A percentile compares a stretch with the other conserved stretches of the same genome.
Conservation (phyloP, 129 eudicot species). For the Saposhnikovia divaricata region DNA sequence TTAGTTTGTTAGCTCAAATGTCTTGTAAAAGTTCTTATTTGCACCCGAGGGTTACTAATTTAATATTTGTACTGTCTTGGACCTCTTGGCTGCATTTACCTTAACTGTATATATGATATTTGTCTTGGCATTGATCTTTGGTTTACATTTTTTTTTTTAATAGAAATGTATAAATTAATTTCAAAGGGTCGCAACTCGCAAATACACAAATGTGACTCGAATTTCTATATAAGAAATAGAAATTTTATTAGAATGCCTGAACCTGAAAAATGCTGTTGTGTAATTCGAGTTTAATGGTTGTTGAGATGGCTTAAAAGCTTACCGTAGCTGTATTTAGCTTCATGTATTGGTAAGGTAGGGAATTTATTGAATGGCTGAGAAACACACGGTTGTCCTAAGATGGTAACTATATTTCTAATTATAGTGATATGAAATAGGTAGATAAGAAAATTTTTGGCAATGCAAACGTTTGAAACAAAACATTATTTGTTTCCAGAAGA, state of each 20-base stretch:
- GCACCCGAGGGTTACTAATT: not conserved
- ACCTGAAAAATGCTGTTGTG: too few relatives aligned
- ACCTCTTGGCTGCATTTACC: not conserved
- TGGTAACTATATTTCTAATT: not conserved
- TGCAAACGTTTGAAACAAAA: slow-evolving; percentile 15
- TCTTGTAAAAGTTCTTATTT: not conserved
- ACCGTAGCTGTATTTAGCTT: not conserved
- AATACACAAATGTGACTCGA: not conserved
- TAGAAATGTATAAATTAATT: too few relatives aligned
- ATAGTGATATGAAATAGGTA: not conserved
- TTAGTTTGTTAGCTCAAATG: not conserved
- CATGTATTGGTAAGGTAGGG: not conserved
- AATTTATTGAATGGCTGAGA: not conserved
- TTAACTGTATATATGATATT: not conserved
- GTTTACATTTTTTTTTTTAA: not conserved
- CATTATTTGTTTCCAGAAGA: slow-evolving; percentile 38
- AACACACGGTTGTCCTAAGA: not conserved
- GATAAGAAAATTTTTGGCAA: slow-evolving; percentile 8
- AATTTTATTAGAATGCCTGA: not conserved
- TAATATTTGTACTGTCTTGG: not conserved
- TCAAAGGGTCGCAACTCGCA: not conserved
- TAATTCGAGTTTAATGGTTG: not conserved
- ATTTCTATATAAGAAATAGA: too few relatives aligned
- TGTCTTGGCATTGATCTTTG: not conserved
- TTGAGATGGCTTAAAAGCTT: not conserved